Evolutionary conservation across 306 rosid species (phyloP).

Genomic region (Vachellia pachyceras): DNA sequence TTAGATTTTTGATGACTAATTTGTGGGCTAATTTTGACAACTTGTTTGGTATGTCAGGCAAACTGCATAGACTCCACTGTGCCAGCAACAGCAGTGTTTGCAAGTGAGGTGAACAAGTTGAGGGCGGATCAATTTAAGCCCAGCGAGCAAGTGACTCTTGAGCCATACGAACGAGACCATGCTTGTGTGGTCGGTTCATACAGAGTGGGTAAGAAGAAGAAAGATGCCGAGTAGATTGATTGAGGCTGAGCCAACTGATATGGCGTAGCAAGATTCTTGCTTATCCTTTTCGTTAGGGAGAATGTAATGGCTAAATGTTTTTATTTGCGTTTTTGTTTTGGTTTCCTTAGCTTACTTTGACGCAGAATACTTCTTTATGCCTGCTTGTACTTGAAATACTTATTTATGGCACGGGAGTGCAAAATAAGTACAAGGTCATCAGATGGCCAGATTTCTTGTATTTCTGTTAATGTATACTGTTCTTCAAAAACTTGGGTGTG

Average conservation of each 20-base stretch:
- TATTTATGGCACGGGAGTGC: not conserved
- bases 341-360: not conserved
- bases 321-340: not conserved
- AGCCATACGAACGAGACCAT: conserved; percentile 92
- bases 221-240: conserved; percentile 33
- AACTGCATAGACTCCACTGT: conserved; percentile 91
- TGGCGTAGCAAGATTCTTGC: not conserved
- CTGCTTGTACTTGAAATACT: not conserved
- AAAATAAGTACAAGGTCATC: not conserved
- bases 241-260: not conserved
- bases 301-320: not conserved
- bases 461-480: not conserved
- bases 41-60: conserved; percentile 53
- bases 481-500: too few species aligned
- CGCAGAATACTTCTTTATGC: not conserved
- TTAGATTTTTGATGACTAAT: not conserved
- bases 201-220: conserved; percentile 73
- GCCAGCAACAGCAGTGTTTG: conserved; percentile 78
- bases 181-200: conserved; percentile 92
- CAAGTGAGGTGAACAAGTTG: conserved; percentile 80
- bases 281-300: not conserved
- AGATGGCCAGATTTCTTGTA: not conserved
- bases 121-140: conserved; percentile 91
- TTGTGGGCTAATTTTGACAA: not conserved
- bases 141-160: conserved; percentile 83